These are phyloP conservation scores for Phoenix dactylifera DNA, from an alignment of 176 grass and related monocot species.

Conservation along the genomic window DNA sequence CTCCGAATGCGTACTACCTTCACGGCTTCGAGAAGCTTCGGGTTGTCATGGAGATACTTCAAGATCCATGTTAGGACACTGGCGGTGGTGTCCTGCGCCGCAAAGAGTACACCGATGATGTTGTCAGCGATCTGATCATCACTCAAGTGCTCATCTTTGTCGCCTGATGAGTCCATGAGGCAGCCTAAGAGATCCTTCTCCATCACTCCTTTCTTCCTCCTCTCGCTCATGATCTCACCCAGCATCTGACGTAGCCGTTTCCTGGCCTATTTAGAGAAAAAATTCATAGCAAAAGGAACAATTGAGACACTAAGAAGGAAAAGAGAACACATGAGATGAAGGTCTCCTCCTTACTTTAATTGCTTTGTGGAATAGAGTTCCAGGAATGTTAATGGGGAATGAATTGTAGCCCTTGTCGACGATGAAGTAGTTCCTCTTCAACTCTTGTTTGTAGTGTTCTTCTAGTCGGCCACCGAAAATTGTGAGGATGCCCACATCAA, in stretches of 20 bases:
- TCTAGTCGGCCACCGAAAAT: slow-evolving; percentile 64
- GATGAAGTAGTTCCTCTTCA: slow-evolving; percentile 60
- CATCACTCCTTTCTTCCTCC: slow-evolving; percentile 28
- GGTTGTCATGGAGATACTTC: slow-evolving; percentile 81
- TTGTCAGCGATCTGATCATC: slow-evolving; percentile 90
- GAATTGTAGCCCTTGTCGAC: slow-evolving; percentile 98
- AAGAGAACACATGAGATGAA: no score
- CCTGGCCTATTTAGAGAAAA: slow-evolving; percentile 36
- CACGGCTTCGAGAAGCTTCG: slow-evolving; percentile 56
- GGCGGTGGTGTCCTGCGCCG: slow-evolving; percentile 96
- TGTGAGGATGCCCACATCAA: slow-evolving; percentile 61
- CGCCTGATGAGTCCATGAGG: slow-evolving; percentile 52
- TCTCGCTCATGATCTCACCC: slow-evolving; percentile 58
- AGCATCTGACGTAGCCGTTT: slow-evolving; percentile 48
- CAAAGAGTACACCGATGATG: slow-evolving; percentile 88
- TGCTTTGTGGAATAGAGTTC: slow-evolving; percentile 59
- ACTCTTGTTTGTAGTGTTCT: slow-evolving; percentile 39
- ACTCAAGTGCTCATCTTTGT: slow-evolving; percentile 32
- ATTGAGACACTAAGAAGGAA: no score
- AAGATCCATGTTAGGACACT: slow-evolving; percentile 91
- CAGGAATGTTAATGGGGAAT: slow-evolving; percentile 62
- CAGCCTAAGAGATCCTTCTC: slow-evolving; percentile 55
- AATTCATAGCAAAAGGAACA: no score
- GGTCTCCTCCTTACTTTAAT: slow-evolving; percentile 43
- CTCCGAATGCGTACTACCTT: slow-evolving; percentile 15